phyloP scores from a whole-genome alignment of 768 basidiomycete species.

The Dioszegia hungarica region DNA sequence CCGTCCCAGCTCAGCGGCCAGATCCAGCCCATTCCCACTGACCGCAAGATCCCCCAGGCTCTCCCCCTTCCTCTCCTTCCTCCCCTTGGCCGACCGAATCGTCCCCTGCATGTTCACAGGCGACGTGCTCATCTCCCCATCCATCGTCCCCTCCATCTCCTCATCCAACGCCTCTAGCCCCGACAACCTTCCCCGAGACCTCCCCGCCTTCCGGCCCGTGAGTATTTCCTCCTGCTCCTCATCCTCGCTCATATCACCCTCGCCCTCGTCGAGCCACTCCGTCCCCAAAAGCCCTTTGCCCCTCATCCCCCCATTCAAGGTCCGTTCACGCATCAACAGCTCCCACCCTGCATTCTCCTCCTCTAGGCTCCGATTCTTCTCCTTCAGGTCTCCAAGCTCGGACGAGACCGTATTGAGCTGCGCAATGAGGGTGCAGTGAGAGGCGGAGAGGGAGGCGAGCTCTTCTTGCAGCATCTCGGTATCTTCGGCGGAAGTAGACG shows the following conservation, averaged over 20 bases:
- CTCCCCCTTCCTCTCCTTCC: slow-evolving; percentile 14
- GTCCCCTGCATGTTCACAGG: not conserved
- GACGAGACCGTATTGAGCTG: slow-evolving; percentile 77
- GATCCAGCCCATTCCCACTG: slow-evolving; percentile 28
- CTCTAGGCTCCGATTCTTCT: slow-evolving; percentile 68
- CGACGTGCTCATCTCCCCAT: not conserved
- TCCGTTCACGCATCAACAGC: slow-evolving; percentile 84
- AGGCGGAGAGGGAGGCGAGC: slow-evolving; percentile 77
- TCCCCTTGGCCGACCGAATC: not conserved
- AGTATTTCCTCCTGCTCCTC: not conserved
- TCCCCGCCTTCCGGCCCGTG: too few species aligned
- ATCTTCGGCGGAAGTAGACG: not conserved
- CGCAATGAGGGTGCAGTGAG: slow-evolving; percentile 74
- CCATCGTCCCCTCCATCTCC: slow-evolving; percentile 4
- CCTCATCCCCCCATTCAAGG: slow-evolving; percentile 63
- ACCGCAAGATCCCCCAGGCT: slow-evolving; percentile 13
- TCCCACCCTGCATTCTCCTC: slow-evolving; percentile 98
- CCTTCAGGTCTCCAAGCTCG: slow-evolving; percentile 79
- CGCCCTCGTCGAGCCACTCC: not conserved
- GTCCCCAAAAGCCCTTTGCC: not conserved
- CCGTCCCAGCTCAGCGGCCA: slow-evolving; percentile 80
- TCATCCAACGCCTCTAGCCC: slow-evolving; percentile 20
- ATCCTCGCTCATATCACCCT: not conserved
- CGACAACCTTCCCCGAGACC: not conserved
- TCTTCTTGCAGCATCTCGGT: slow-evolving; percentile 51